These are phyloP conservation scores for Salvia splendens DNA, from an alignment of 257 asterid species.

Conservation along the genomic window DNA sequence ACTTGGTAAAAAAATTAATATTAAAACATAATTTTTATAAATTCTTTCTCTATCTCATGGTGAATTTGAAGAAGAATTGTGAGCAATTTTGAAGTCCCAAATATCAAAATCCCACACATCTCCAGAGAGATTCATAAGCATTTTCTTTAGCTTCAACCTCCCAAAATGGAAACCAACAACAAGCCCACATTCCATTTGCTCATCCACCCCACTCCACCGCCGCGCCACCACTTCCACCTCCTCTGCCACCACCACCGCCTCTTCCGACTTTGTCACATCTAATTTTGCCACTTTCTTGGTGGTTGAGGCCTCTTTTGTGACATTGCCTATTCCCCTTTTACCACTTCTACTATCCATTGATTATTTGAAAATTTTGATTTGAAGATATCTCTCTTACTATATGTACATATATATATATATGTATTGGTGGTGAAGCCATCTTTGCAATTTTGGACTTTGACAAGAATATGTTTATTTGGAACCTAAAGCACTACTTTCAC, in stretches of 20 bases:
- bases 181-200: conserved; percentile 65
- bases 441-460: no score
- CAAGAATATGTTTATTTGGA: no score
- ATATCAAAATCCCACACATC: conserved; percentile 63
- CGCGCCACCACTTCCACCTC: conserved; percentile 29
- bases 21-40: neutral
- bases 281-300: conserved; percentile 5
- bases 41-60: neutral
- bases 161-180: conserved; percentile 60
- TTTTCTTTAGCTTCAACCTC: conserved; percentile 45
- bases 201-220: conserved; percentile 47
- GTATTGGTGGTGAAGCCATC: no score
- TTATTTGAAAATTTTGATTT: neutral
- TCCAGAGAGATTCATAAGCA: conserved; percentile 38
- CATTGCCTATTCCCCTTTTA: conserved; percentile 42
- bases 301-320: conserved; percentile 8
- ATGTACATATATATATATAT: no score
- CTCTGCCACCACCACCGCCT: conserved; percentile 14
- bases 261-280: neutral
- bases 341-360: neutral
- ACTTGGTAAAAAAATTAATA: neutral
- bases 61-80: conserved; percentile 28
- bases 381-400: no score
- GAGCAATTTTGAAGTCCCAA: conserved; percentile 49
- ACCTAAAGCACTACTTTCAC: no score